Conservation (phyloP, 352 stramenopile genomes). For the Pythium diclinum region DNA sequence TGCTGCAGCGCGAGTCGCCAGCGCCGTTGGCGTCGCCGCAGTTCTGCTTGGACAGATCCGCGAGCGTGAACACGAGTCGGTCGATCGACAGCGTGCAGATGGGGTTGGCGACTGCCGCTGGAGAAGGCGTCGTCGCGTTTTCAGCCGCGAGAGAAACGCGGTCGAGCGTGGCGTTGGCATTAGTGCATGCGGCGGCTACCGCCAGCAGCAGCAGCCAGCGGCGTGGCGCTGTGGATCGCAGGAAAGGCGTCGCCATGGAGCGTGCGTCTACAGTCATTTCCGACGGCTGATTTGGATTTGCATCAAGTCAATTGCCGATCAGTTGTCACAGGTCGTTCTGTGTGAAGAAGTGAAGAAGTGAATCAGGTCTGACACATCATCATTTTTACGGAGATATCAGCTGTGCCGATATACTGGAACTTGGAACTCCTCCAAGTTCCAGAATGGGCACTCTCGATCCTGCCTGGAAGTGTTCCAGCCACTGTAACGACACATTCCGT, state of each 20-base stretch:
- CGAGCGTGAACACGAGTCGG: constrained; percentile 32
- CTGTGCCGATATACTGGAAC: background rate
- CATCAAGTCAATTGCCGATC: background rate
- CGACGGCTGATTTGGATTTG: background rate
- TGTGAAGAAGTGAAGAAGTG: background rate
- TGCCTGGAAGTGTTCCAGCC: background rate
- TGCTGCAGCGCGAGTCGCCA: constrained; percentile 10
- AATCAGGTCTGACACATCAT: background rate
- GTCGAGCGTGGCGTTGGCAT: background rate
- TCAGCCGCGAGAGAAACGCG: background rate
- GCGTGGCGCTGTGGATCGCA: background rate
- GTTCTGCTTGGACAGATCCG: constrained; percentile 11
- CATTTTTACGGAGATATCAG: background rate
- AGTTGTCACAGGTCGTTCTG: background rate
- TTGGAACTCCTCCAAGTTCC: background rate
- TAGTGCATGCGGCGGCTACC: background rate
- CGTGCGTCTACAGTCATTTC: background rate
- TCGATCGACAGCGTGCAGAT: constrained; percentile 40
- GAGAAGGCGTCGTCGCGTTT: background rate
- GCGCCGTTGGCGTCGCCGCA: background rate
- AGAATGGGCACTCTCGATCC: background rate
- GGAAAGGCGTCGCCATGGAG: background rate
- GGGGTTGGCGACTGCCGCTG: constrained; percentile 24
- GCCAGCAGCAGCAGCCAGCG: background rate
- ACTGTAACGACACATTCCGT: background rate